Evolutionary conservation across 192 early-diverging fungal genomes (phyloP).

Genomic region (Entophlyctis luteolus): DNA sequence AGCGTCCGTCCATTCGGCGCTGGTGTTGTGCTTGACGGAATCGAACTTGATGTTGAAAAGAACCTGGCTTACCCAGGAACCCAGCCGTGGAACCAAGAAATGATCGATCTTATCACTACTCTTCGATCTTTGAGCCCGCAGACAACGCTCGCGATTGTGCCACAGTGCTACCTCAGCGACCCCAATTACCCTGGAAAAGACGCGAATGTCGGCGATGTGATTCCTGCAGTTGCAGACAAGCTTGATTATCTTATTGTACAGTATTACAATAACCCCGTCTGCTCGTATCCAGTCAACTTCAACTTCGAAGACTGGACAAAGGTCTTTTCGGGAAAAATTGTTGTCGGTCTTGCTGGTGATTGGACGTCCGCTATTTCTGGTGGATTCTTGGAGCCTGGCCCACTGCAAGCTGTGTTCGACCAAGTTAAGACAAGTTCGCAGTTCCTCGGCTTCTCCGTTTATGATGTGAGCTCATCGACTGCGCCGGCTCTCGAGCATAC

Average conservation of each 20-base stretch:
- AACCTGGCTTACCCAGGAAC: not conserved
- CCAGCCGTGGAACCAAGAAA: conserved; percentile 1
- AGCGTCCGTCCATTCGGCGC: conserved; percentile 17
- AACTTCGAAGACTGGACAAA: conserved; percentile 10
- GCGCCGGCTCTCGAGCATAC: not conserved
- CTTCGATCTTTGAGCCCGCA: conserved; percentile 12
- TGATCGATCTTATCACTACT: conserved; percentile 20
- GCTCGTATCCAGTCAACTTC: conserved; percentile 23
- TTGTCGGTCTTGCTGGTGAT: conserved; percentile 21
- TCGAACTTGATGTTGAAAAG: conserved; percentile 19
- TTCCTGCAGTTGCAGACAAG: not conserved
- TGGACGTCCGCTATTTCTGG: conserved; percentile 23
- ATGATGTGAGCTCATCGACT: conserved; percentile 15
- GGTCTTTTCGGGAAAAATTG: not conserved
- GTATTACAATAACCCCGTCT: not conserved
- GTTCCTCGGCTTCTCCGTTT: conserved; percentile 11
- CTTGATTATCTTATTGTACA: conserved; percentile 14
- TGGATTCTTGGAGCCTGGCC: conserved; percentile 16
- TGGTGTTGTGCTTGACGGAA: conserved; percentile 20
- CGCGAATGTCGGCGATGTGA: conserved; percentile 11
- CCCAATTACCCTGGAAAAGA: conserved; percentile 11
- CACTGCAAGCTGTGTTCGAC: conserved; percentile 14
- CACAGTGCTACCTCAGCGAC: conserved; percentile 16
- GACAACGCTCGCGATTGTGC: conserved; percentile 19
- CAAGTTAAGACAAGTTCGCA: not conserved